These are phyloP conservation scores for Crithidia acanthocephali DNA, from an alignment of 208 protist species.

Conservation along the genomic window DNA sequence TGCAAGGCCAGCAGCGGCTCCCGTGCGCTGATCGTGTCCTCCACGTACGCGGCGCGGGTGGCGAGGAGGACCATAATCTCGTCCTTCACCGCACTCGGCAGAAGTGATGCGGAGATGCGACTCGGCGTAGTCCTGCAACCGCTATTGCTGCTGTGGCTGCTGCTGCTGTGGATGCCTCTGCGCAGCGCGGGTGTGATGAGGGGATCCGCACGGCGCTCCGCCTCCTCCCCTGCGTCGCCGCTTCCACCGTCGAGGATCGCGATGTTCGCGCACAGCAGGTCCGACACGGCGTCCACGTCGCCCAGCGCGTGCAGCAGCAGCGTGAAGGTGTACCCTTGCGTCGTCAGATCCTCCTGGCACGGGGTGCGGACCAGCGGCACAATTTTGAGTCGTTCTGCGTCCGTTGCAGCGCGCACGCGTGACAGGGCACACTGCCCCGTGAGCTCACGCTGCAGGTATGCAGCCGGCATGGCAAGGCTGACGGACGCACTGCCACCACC, in stretches of 20 bases:
- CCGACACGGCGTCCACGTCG: conserved; percentile 75
- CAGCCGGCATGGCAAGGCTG: conserved; percentile 27
- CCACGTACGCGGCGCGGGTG: conserved; percentile 43
- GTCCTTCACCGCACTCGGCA: conserved; percentile 31
- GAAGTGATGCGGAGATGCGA: conserved; percentile 18
- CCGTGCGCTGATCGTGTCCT: conserved; percentile 66
- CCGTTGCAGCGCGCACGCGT: conserved; percentile 19
- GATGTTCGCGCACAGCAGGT: conserved; percentile 32
- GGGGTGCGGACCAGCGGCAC: conserved; percentile 51
- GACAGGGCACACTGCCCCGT: conserved; percentile 6
- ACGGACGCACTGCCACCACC: background rate
- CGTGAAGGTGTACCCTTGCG: conserved; percentile 69
- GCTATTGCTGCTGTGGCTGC: background rate
- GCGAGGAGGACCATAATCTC: conserved; percentile 37
- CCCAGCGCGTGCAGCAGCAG: conserved; percentile 78
- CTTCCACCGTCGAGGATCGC: conserved; percentile 3
- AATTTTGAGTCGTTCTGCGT: conserved; percentile 56
- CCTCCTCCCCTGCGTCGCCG: background rate
- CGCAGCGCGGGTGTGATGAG: background rate
- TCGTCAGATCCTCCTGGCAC: conserved; percentile 69
- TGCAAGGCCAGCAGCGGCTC: conserved; percentile 88
- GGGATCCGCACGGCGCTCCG: background rate
- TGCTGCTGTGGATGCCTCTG: background rate
- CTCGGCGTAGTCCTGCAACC: conserved; percentile 9
- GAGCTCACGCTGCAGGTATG: conserved; percentile 23